Evolutionary conservation across 208 protist genomes (phyloP).

Genomic region (Acanthamoeba lenticulata): DNA sequence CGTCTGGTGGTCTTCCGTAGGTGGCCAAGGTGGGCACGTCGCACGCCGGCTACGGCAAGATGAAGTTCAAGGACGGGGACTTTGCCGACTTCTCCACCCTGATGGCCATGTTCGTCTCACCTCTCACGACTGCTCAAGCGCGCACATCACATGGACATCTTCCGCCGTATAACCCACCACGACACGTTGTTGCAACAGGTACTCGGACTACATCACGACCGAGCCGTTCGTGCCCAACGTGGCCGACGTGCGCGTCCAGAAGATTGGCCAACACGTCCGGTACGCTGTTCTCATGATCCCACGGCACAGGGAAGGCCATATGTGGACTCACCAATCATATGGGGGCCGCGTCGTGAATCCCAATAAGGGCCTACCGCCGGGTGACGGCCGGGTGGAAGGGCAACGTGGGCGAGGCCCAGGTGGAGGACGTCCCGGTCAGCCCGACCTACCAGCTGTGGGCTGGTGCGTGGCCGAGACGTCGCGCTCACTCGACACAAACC

Average conservation of each 20-base stretch:
- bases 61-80: constrained; percentile 57
- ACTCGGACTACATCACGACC: constrained; percentile 59
- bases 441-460: constrained; percentile 20
- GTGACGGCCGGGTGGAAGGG: constrained; percentile 34
- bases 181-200: neutral
- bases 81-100: constrained; percentile 23
- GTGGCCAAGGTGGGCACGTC: constrained; percentile 53
- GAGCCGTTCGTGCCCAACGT: constrained; percentile 66
- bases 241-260: constrained; percentile 69
- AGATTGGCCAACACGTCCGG: constrained; percentile 53
- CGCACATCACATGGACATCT: too few relatives aligned
- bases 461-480: neutral
- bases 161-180: neutral
- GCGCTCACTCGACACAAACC: too few relatives aligned
- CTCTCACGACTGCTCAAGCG: too few relatives aligned
- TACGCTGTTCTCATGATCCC: too few relatives aligned
- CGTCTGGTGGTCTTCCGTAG: neutral
- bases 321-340: too few relatives aligned
- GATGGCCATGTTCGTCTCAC: neutral
- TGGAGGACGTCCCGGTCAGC: constrained; percentile 27
- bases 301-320: too few relatives aligned
- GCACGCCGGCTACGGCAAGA: constrained; percentile 72
- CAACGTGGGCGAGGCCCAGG: constrained; percentile 55
- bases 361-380: constrained; percentile 53
- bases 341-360: too few relatives aligned